phyloP scores from a whole-genome alignment of 768 basidiomycete species.

The Leccinum pellstonianum region DNA sequence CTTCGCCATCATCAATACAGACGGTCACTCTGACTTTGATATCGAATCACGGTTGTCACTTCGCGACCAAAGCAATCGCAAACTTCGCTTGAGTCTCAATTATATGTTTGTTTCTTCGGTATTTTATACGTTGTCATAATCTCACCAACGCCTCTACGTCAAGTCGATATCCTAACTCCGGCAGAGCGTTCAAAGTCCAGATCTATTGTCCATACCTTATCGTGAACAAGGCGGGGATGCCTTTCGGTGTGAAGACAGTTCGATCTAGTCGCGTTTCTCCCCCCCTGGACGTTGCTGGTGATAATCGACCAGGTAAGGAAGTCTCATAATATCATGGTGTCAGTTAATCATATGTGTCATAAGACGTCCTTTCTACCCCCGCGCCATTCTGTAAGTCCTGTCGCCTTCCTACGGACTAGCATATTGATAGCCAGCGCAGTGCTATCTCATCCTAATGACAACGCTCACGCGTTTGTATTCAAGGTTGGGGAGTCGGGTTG shows the following conservation, averaged over 20 bases:
- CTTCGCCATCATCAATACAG: slow-evolving; percentile 67
- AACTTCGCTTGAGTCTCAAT: slow-evolving; percentile 77
- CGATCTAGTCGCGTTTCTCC: slow-evolving; percentile 60
- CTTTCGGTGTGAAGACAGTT: slow-evolving; percentile 69
- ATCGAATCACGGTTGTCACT: slow-evolving; percentile 71
- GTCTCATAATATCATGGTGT: slow-evolving; percentile 14
- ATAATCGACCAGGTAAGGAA: slow-evolving; percentile 55
- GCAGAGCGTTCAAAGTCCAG: slow-evolving; percentile 95
- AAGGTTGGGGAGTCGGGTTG: slow-evolving; percentile 79
- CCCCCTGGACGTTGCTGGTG: slow-evolving; percentile 83
- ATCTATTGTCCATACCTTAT: slow-evolving; percentile 89
- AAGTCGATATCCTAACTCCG: slow-evolving; percentile 82
- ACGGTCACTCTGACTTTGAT: slow-evolving; percentile 86
- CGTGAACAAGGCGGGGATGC: slow-evolving; percentile 88
- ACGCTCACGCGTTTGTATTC: slow-evolving; percentile 82
- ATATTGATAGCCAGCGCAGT: slow-evolving; percentile 46
- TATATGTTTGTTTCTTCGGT: slow-evolving; percentile 67
- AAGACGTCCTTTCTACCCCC: slow-evolving; percentile 51
- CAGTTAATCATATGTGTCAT: slow-evolving; percentile 7
- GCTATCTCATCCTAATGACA: slow-evolving; percentile 78
- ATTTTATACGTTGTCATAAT: background rate
- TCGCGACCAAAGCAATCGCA: slow-evolving; percentile 70
- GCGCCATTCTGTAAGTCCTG: slow-evolving; percentile 75
- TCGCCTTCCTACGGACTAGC: slow-evolving; percentile 1
- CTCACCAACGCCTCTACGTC: slow-evolving; percentile 8